These are phyloP conservation scores for Rauvolfia tetraphylla DNA, from an alignment of 257 asterid genomes.

Conservation along the genomic window DNA sequence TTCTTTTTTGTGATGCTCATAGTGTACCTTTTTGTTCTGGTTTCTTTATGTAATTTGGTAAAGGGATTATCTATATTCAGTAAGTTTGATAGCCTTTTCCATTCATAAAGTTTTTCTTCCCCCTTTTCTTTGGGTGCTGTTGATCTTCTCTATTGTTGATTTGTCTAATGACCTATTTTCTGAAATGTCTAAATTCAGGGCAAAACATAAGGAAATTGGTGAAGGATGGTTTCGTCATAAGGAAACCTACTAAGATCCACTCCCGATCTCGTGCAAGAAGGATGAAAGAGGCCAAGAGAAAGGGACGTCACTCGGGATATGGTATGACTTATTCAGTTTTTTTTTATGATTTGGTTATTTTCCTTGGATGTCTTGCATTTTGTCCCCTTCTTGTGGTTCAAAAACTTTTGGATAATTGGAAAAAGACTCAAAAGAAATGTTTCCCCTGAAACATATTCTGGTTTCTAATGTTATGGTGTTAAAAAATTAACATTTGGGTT, in stretches of 20 bases:
- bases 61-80: neutral
- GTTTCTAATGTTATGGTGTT: neutral
- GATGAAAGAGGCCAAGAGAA: constrained; percentile 83
- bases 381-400: neutral
- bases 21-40: too few species aligned
- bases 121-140: neutral
- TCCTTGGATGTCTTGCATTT: neutral
- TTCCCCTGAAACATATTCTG: neutral
- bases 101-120: neutral
- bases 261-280: constrained; percentile 75
- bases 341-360: neutral
- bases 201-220: constrained; percentile 69
- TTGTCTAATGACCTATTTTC: constrained; percentile 3
- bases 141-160: neutral
- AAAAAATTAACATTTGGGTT: neutral
- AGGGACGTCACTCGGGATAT: constrained; percentile 88
- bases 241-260: constrained; percentile 83
- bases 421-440: neutral
- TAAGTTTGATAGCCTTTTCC: neutral
- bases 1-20: neutral
- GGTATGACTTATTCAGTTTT: constrained; percentile 33
- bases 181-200: constrained; percentile 27
- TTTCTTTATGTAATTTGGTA: neutral
- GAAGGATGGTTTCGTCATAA: constrained; percentile 74
- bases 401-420: neutral